phyloP scores from a whole-genome alignment of 176 grass and related monocot genomes.

The Pontederia paniculata region DNA sequence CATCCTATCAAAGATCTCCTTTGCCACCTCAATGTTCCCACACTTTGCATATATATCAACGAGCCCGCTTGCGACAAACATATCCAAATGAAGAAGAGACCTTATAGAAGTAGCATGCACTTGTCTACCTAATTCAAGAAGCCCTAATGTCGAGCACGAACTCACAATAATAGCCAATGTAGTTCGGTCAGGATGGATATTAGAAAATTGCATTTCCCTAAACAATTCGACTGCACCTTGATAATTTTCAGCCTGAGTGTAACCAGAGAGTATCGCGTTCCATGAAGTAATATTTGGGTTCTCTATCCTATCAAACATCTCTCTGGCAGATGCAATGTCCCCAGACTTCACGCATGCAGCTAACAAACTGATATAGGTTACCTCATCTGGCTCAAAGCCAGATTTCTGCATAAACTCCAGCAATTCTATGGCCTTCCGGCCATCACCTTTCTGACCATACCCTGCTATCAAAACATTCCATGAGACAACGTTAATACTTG shows the following conservation, averaged over 20 bases:
- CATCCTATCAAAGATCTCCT: constrained; percentile 51
- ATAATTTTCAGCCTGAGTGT: constrained; percentile 56
- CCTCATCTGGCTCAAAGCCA: constrained; percentile 59
- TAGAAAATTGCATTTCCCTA: constrained; percentile 61
- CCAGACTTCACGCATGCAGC: constrained; percentile 43
- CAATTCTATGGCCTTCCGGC: constrained; percentile 31
- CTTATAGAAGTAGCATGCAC: constrained; percentile 67
- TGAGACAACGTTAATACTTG: constrained; percentile 46
- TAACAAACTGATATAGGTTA: constrained; percentile 74
- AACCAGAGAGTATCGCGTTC: constrained; percentile 77
- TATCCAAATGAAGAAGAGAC: constrained; percentile 42
- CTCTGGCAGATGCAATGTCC: constrained; percentile 41
- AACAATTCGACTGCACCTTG: constrained; percentile 48
- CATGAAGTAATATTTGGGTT: constrained; percentile 48
- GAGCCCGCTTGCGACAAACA: constrained; percentile 68
- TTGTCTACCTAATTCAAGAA: constrained; percentile 45
- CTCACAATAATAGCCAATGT: constrained; percentile 71
- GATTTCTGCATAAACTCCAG: constrained; percentile 57
- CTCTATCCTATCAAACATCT: constrained; percentile 67
- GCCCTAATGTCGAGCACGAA: constrained; percentile 49
- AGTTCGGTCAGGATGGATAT: constrained; percentile 49
- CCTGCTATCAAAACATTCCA: constrained; percentile 87
- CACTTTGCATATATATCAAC: constrained; percentile 87
- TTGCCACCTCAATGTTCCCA: constrained; percentile 34
- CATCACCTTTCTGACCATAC: constrained; percentile 39